Conservation (phyloP, 495 filamentous ascomycete genomes). For the Xylaria venustula region DNA sequence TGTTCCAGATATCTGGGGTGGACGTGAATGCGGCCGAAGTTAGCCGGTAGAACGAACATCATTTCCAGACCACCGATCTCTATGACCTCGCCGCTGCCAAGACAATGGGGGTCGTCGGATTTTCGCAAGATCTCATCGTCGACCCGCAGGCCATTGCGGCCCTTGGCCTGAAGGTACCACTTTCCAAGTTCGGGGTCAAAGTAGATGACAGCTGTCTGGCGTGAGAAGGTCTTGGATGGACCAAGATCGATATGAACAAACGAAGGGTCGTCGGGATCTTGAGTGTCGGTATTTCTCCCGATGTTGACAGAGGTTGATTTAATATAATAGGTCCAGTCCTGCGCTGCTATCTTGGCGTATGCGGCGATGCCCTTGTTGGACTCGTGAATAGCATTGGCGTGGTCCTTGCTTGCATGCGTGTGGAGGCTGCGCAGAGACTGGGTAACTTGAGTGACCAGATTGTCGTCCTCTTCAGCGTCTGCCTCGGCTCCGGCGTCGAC, state of each 20-base stretch:
- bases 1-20: slow-evolving; percentile 51
- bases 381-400: slow-evolving; percentile 69
- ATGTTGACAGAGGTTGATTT: slow-evolving; percentile 77
- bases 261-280: slow-evolving; percentile 32
- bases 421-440: slow-evolving; percentile 60
- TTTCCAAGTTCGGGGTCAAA: slow-evolving; percentile 66
- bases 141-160: slow-evolving; percentile 84
- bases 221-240: slow-evolving; percentile 87
- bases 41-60: slow-evolving; percentile 89
- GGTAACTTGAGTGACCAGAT: slow-evolving; percentile 70
- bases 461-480: slow-evolving; percentile 52
- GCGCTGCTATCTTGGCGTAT: slow-evolving; percentile 89
- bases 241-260: slow-evolving; percentile 88
- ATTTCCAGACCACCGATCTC: slow-evolving; percentile 91
- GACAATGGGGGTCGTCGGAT: slow-evolving; percentile 45
- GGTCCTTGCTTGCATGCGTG: slow-evolving; percentile 66
- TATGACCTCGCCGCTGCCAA: slow-evolving; percentile 83
- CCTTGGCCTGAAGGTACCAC: slow-evolving; percentile 84
- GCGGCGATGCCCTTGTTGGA: slow-evolving; percentile 77
- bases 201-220: slow-evolving; percentile 80
- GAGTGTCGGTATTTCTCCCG: slow-evolving; percentile 65
- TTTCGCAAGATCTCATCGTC: slow-evolving; percentile 68
- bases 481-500: slow-evolving; percentile 1
- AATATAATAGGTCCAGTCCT: slow-evolving; percentile 94
- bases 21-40: slow-evolving; percentile 58